These are phyloP conservation scores for Xylariales sp. DNA, from an alignment of 2,329 filamentous ascomycete species.

Conservation along the genomic window DNA sequence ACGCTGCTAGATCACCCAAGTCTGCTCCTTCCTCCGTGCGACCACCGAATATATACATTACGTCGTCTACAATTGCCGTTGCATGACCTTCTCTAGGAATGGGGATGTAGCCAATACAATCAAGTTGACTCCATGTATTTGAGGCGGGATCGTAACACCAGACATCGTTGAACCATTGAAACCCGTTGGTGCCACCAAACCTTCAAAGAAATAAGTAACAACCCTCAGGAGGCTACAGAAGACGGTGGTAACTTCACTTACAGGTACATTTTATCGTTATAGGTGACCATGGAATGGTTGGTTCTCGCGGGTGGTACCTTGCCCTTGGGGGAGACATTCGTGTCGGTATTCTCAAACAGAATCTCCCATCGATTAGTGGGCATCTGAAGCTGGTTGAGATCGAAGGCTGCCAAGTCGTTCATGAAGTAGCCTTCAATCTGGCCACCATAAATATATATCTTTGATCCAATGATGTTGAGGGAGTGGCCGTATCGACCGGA, in stretches of 20 bases:
- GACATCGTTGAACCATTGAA: slow-evolving; percentile 98
- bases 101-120: slow-evolving; percentile 97
- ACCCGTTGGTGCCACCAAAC: slow-evolving; percentile 96
- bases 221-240: not conserved
- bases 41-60: slow-evolving; percentile 99
- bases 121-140: slow-evolving; percentile 82
- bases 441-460: slow-evolving; percentile 95
- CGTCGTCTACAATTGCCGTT: slow-evolving; percentile 87
- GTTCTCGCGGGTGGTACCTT: slow-evolving; percentile 83
- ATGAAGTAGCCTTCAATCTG: slow-evolving; percentile 98
- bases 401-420: slow-evolving; percentile 94
- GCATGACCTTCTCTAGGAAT: slow-evolving; percentile 91
- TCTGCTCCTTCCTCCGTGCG: slow-evolving; percentile 91
- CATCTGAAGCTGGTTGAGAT: slow-evolving; percentile 89
- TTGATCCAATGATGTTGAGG: slow-evolving; percentile 92
- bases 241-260: slow-evolving; percentile 43
- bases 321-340: slow-evolving; percentile 53
- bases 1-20: slow-evolving; percentile 85
- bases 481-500: slow-evolving; percentile 94
- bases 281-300: slow-evolving; percentile 90
- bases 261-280: slow-evolving; percentile 90
- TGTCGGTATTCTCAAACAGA: slow-evolving; percentile 71
- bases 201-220: slow-evolving; percentile 36
- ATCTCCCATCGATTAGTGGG: slow-evolving; percentile 93
- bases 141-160: slow-evolving; percentile 87